A percentile compares a stretch with the other conserved stretches of the same genome.
Evolutionary conservation across 2,329 filamentous ascomycete genomes (phyloP).

Genomic region (Aspergillus novofumigatus): DNA sequence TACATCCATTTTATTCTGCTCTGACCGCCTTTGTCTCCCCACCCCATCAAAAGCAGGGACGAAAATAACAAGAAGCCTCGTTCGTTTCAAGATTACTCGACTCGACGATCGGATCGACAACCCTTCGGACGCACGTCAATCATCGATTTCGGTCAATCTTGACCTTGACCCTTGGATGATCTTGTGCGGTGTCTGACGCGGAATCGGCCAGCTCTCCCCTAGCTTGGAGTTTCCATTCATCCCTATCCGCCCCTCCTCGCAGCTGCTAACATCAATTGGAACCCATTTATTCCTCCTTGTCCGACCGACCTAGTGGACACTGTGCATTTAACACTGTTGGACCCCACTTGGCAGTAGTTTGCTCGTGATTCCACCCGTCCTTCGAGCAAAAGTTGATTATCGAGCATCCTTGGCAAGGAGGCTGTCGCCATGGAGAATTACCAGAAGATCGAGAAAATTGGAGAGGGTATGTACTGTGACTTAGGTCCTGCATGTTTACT

Average conservation of each 20-base stretch:
- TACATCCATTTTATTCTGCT: constrained; percentile 12
- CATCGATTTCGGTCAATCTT: background rate
- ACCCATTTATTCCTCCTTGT: background rate
- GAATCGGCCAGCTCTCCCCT: background rate
- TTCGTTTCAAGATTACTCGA: constrained; percentile 49
- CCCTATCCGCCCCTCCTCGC: background rate
- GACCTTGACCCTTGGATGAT: background rate
- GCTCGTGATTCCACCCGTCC: background rate
- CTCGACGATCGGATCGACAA: constrained; percentile 20
- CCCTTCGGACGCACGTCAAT: background rate
- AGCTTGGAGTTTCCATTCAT: background rate
- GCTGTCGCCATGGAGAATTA: constrained; percentile 76
- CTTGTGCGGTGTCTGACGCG: background rate
- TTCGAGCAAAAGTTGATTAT: background rate
- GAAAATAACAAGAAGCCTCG: constrained; percentile 35
- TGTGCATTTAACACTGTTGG: background rate
- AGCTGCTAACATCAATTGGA: background rate
- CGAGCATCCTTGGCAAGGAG: background rate
- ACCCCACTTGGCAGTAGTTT: background rate
- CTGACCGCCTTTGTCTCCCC: constrained; percentile 43
- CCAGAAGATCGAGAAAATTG: constrained; percentile 94
- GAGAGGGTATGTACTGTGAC: constrained; percentile 65
- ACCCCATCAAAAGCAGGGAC: constrained; percentile 32
- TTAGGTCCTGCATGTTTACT: background rate
- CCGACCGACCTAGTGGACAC: background rate